These are phyloP conservation scores for Hanseniaspora vineae DNA, from an alignment of 805 yeast genomes.

Conservation along the genomic window DNA sequence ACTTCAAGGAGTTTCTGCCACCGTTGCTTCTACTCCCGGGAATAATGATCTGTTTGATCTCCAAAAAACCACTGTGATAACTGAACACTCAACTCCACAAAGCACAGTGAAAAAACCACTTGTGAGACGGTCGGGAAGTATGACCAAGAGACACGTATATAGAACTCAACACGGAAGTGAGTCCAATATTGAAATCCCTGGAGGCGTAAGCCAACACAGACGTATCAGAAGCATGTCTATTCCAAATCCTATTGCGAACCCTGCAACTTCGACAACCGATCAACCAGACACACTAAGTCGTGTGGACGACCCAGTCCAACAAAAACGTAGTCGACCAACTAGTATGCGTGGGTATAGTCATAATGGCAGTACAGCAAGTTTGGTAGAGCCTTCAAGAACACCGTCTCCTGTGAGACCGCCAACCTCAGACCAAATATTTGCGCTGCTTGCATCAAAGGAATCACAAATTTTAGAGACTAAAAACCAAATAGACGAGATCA, in stretches of 20 bases:
- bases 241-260: not conserved
- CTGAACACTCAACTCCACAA: not conserved
- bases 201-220: not conserved
- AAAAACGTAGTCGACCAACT: too few species aligned
- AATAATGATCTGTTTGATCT: too few species aligned
- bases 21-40: too few species aligned
- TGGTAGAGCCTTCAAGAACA: not conserved
- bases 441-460: conserved; percentile 47
- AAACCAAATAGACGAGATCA: conserved; percentile 37
- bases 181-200: not conserved
- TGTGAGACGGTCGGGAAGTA: not conserved
- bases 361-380: too few species aligned
- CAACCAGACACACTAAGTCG: too few species aligned
- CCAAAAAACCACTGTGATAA: too few species aligned
- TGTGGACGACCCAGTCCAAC: too few species aligned
- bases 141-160: not conserved
- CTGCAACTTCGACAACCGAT: too few species aligned
- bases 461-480: conserved; percentile 54
- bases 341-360: too few species aligned
- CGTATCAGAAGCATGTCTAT: not conserved
- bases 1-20: too few species aligned
- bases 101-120: not conserved
- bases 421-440: conserved; percentile 2
- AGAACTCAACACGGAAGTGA: not conserved
- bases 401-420: not conserved